Evolutionary conservation across 768 basidiomycete species (phyloP).

Genomic region (Fomitopsis pulvina): DNA sequence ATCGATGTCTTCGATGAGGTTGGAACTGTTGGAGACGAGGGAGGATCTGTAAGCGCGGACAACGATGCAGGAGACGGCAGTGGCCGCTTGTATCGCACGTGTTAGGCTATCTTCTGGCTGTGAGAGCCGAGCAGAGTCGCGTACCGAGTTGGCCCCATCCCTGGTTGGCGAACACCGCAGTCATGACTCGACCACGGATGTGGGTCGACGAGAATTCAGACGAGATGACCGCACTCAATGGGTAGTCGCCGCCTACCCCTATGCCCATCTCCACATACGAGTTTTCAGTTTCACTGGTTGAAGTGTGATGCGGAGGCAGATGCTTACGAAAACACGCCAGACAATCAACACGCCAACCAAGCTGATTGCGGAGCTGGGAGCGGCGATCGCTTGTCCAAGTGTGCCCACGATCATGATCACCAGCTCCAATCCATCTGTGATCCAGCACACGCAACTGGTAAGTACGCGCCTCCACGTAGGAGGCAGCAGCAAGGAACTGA

Average conservation of each 20-base stretch:
- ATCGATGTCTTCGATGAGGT: slow-evolving; percentile 50
- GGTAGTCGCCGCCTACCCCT: slow-evolving; percentile 44
- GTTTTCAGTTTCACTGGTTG: background rate
- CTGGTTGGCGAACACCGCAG: slow-evolving; percentile 40
- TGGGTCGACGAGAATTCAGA: slow-evolving; percentile 41
- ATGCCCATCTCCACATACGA: slow-evolving; percentile 22
- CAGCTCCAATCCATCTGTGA: slow-evolving; percentile 39
- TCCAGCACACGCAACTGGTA: background rate
- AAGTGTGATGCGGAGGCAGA: background rate
- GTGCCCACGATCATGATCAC: slow-evolving; percentile 33
- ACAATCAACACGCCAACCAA: slow-evolving; percentile 38
- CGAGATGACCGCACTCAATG: slow-evolving; percentile 40
- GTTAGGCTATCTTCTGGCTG: slow-evolving; percentile 1
- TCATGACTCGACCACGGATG: slow-evolving; percentile 43
- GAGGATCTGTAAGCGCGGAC: slow-evolving; percentile 62
- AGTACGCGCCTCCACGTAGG: background rate
- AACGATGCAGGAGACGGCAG: slow-evolving; percentile 61
- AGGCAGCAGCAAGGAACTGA: background rate
- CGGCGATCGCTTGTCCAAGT: slow-evolving; percentile 33
- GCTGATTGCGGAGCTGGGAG: slow-evolving; percentile 29
- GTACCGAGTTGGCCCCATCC: slow-evolving; percentile 38
- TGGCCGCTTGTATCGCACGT: slow-evolving; percentile 46
- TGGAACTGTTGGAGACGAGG: slow-evolving; percentile 38
- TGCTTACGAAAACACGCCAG: slow-evolving; percentile 40
- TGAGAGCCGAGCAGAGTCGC: background rate